A percentile compares a stretch with the other conserved stretches of the same genome.
These are phyloP conservation scores for Naumovozyma baii DNA, from an alignment of 805 yeast species.

Conservation along the genomic window DNA sequence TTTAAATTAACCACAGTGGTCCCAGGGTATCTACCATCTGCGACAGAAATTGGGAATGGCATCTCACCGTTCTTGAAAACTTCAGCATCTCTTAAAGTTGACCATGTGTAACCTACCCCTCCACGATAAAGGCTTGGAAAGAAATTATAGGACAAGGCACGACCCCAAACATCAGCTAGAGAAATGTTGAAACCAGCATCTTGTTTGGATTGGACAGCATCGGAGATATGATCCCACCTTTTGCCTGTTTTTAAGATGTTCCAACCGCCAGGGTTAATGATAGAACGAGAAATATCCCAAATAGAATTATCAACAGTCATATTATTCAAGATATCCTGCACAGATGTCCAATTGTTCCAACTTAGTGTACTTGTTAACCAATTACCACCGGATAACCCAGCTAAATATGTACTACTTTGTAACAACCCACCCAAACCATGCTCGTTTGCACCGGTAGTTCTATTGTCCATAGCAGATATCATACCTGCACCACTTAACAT, in stretches of 20 bases:
- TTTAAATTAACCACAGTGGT: constrained; percentile 46
- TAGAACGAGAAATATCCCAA: constrained; percentile 61
- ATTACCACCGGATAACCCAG: constrained; percentile 78
- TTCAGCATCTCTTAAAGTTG: constrained; percentile 49
- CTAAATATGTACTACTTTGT: constrained; percentile 58
- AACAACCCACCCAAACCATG: constrained; percentile 65
- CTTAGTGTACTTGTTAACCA: constrained; percentile 69
- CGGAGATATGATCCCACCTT: constrained; percentile 45
- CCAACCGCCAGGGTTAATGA: constrained; percentile 54
- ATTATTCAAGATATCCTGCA: constrained; percentile 46
- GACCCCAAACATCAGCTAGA: constrained; percentile 73
- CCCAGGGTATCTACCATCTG: constrained; percentile 59
- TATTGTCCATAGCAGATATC: constrained; percentile 69
- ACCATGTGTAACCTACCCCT: constrained; percentile 54
- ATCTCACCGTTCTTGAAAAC: constrained; percentile 51
- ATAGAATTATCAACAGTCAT: constrained; percentile 34
- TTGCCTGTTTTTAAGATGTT: constrained; percentile 42
- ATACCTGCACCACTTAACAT: constrained; percentile 82
- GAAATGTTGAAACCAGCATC: constrained; percentile 62
- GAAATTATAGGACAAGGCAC: constrained; percentile 63
- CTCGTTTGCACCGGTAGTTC: constrained; percentile 47
- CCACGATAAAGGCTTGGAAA: constrained; percentile 51
- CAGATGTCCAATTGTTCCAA: constrained; percentile 62
- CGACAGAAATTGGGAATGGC: constrained; percentile 65
- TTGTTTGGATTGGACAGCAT: constrained; percentile 42